Evolutionary conservation across 2,329 filamentous ascomycete species (phyloP).

Genomic region (Leptographium radiaticola): DNA sequence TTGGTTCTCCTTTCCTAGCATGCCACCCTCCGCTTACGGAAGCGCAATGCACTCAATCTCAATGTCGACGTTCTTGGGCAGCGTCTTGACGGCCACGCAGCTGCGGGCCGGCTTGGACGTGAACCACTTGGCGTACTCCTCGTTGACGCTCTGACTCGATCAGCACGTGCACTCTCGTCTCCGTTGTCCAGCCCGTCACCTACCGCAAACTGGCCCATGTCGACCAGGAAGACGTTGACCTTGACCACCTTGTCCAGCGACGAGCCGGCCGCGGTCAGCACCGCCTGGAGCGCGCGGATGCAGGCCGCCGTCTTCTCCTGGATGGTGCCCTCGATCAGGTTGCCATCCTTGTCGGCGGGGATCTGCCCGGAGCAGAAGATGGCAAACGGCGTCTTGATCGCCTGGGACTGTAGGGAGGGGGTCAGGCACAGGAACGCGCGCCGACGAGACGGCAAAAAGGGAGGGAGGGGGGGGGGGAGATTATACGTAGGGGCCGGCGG

Average conservation of each 20-base stretch:
- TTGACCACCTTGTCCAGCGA: slow-evolving; percentile 74
- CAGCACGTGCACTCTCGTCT: neutral
- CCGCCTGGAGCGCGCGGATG: slow-evolving; percentile 69
- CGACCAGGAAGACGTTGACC: slow-evolving; percentile 79
- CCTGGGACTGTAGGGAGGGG: slow-evolving; percentile 29
- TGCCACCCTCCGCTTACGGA: slow-evolving; percentile 25
- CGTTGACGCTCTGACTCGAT: slow-evolving; percentile 55
- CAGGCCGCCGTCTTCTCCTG: slow-evolving; percentile 49
- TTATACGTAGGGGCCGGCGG: slow-evolving; percentile 51
- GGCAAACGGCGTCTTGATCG: slow-evolving; percentile 50
- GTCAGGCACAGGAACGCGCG: neutral
- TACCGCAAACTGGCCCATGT: slow-evolving; percentile 77
- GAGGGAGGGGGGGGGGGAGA: too few relatives aligned
- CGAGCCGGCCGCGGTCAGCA: slow-evolving; percentile 71
- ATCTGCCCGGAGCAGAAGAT: slow-evolving; percentile 61
- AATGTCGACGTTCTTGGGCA: slow-evolving; percentile 75
- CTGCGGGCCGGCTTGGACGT: slow-evolving; percentile 73
- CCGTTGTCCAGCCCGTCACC: slow-evolving; percentile 13
- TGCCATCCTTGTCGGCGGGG: slow-evolving; percentile 46
- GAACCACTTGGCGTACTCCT: slow-evolving; percentile 74
- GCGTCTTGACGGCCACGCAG: slow-evolving; percentile 79
- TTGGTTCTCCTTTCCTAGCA: too few relatives aligned
- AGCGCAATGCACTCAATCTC: slow-evolving; percentile 85
- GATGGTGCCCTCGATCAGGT: slow-evolving; percentile 45
- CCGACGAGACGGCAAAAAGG: neutral